A percentile compares a stretch with the other conserved stretches of the same genome.
These are phyloP conservation scores for Aspergillus leporis DNA, from an alignment of 495 filamentous ascomycete species.

Conservation along the genomic window DNA sequence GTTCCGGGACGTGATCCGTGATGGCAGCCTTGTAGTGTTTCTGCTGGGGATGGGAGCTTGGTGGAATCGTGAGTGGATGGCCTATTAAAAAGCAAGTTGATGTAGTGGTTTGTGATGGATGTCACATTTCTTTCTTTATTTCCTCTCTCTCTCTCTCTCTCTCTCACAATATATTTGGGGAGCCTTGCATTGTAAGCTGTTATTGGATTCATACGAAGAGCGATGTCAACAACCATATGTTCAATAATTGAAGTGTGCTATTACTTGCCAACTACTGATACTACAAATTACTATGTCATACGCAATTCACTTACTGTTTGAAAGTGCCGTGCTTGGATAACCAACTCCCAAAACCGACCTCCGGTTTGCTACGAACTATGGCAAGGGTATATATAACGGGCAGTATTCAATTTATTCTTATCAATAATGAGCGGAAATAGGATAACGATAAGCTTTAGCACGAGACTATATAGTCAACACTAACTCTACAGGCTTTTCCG, in stretches of 20 bases:
- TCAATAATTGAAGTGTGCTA: background rate
- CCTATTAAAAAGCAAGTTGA: background rate
- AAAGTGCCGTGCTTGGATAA: too few relatives aligned
- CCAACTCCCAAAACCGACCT: too few relatives aligned
- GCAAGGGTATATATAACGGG: too few relatives aligned
- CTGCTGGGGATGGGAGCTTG: slow-evolving; percentile 71
- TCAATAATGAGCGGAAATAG: too few relatives aligned
- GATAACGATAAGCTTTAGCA: too few relatives aligned
- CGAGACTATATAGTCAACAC: too few relatives aligned
- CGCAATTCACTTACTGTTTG: too few relatives aligned
- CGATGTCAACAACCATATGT: background rate
- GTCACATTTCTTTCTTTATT: slow-evolving; percentile 6
- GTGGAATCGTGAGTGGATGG: slow-evolving; percentile 52
- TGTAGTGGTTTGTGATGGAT: background rate
- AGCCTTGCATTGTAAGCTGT: slow-evolving; percentile 1
- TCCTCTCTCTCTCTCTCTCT: too few relatives aligned
- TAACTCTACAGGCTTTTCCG: too few relatives aligned
- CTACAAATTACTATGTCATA: background rate
- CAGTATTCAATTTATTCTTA: too few relatives aligned
- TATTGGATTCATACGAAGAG: background rate
- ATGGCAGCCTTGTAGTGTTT: slow-evolving; percentile 76
- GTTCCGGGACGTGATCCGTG: slow-evolving; percentile 60
- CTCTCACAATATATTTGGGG: too few relatives aligned
- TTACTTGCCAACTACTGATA: background rate
- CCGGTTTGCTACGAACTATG: too few relatives aligned